Conservation (phyloP, 345 rosid genomes). For the Hibiscus mutabilis region DNA sequence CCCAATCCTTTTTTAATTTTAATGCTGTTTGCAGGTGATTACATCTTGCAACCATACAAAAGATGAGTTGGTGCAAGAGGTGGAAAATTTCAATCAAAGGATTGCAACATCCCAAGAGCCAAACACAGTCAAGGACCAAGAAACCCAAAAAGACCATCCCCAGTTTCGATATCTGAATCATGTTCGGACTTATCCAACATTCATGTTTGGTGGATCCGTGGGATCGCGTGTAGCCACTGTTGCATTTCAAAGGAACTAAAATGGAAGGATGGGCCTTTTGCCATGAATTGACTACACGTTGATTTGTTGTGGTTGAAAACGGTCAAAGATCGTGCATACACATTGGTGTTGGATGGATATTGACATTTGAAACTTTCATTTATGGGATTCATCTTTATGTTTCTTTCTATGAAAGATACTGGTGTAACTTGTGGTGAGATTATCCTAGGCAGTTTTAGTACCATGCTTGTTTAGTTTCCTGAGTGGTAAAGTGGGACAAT, state of each 20-base stretch:
- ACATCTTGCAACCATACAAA: slow-evolving; percentile 86
- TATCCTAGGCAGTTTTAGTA: background rate
- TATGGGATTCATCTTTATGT: background rate
- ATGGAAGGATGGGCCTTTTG: background rate
- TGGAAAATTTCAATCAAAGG: slow-evolving; percentile 55
- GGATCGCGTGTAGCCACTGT: slow-evolving; percentile 95
- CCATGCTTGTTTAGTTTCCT: background rate
- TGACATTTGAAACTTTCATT: background rate
- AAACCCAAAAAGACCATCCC: slow-evolving; percentile 25
- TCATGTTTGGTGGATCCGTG: slow-evolving; percentile 75
- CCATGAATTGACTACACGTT: background rate
- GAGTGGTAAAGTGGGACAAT: background rate
- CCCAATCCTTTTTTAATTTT: background rate
- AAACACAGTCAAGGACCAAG: slow-evolving; percentile 31
- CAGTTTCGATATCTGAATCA: slow-evolving; percentile 66
- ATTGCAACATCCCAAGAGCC: slow-evolving; percentile 28
- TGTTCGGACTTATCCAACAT: slow-evolving; percentile 80
- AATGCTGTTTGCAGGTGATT: slow-evolving; percentile 42
- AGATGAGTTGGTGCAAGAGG: slow-evolving; percentile 81
- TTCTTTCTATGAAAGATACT: background rate
- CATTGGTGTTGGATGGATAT: background rate
- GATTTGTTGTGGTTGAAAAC: slow-evolving; percentile 1
- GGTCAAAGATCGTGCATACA: background rate
- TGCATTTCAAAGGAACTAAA: slow-evolving; percentile 67
- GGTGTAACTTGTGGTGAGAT: background rate